These are phyloP conservation scores for Plantago rigida DNA, from an alignment of 305 asterid genomes.

Conservation along the genomic window DNA sequence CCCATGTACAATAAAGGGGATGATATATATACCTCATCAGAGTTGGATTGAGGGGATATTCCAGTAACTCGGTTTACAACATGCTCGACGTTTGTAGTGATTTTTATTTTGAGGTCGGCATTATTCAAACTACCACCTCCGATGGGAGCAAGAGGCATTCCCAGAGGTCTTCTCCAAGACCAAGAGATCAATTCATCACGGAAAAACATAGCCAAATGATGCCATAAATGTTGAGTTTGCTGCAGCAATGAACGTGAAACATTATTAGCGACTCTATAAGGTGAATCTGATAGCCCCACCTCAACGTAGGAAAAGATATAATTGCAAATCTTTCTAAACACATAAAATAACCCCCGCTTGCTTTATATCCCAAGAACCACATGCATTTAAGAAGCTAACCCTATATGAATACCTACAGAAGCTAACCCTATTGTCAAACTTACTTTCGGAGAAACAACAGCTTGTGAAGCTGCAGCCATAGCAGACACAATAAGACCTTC, in stretches of 20 bases:
- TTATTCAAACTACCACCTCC: conserved; percentile 71
- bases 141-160: conserved; percentile 66
- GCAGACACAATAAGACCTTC: conserved; percentile 93
- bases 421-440: conserved; percentile 26
- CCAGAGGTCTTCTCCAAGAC: conserved; percentile 97
- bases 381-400: no score
- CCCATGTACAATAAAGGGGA: no score
- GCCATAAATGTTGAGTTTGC: conserved; percentile 96
- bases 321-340: neutral
- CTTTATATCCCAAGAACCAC: no score
- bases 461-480: conserved; percentile 97
- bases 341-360: neutral
- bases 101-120: conserved; percentile 72
- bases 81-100: conserved; percentile 70
- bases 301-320: neutral
- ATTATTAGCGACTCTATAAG: conserved; percentile 7
- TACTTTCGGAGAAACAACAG: conserved; percentile 91
- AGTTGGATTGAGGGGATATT: conserved; percentile 75
- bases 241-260: conserved; percentile 32
- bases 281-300: neutral
- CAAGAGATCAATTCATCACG: conserved; percentile 95
- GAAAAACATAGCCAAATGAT: conserved; percentile 96
- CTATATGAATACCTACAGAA: no score
- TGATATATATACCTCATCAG: conserved; percentile 66
- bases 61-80: conserved; percentile 69